Percentiles rank a stretch among this genome's conserved stretches.
phyloP scores from a whole-genome alignment of 768 basidiomycete species.

The Gyrodon lividus region DNA sequence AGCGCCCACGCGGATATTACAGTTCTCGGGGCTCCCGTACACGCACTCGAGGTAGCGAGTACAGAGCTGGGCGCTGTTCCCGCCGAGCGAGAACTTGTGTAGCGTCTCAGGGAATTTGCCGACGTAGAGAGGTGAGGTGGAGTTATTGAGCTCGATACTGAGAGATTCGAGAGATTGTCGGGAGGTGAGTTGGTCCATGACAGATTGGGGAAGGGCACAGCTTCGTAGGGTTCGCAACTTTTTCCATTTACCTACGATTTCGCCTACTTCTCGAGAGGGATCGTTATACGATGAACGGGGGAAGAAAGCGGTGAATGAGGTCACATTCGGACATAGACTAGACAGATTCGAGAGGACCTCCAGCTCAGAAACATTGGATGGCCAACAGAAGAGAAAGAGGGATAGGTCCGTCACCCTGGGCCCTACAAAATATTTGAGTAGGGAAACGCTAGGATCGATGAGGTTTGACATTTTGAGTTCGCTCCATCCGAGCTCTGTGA shows the following conservation, averaged over 20 bases:
- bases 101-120: conserved; percentile 20
- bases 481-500: conserved; percentile 24
- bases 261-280: conserved; percentile 25
- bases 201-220: conserved; percentile 20
- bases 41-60: conserved; percentile 21
- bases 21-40: conserved; percentile 14
- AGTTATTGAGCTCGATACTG: conserved; percentile 28
- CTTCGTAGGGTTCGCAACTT: conserved; percentile 15
- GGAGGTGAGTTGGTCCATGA: conserved; percentile 19
- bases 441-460: conserved; percentile 22
- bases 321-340: conserved; percentile 24
- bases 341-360: conserved; percentile 22
- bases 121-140: conserved; percentile 15
- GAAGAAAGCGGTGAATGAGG: conserved; percentile 25
- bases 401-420: conserved; percentile 19
- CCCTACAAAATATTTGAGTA: conserved; percentile 25
- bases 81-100: conserved; percentile 22
- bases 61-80: conserved; percentile 22
- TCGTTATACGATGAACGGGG: conserved; percentile 28
- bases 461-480: conserved; percentile 23
- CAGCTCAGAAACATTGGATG: conserved; percentile 18
- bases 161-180: conserved; percentile 16
- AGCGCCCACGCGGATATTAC: conserved; percentile 23
- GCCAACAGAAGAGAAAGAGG: conserved; percentile 24
- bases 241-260: conserved; percentile 21